These are phyloP conservation scores for Jaltomata sinuosa DNA, from an alignment of 257 asterid genomes.

Conservation along the genomic window DNA sequence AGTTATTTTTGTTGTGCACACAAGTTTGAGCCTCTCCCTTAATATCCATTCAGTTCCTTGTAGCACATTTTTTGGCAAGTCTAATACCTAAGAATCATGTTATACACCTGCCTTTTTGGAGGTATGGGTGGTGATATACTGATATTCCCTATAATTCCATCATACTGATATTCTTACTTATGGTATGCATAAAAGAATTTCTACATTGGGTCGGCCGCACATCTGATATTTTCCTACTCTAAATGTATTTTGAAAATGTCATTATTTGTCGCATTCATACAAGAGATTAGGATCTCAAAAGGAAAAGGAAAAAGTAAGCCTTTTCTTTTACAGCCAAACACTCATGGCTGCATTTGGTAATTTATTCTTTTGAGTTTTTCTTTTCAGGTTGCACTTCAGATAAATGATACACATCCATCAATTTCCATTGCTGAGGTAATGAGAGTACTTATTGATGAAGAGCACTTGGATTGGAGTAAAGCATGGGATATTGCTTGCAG, in stretches of 20 bases:
- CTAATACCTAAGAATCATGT: background rate
- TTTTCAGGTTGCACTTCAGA: slow-evolving; percentile 41
- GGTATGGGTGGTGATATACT: background rate
- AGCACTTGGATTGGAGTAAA: slow-evolving; percentile 29
- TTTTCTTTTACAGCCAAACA: background rate
- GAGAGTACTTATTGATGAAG: slow-evolving; percentile 44
- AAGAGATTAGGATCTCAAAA: background rate
- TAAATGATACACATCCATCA: slow-evolving; percentile 47
- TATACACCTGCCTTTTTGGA: background rate
- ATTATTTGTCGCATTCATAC: background rate
- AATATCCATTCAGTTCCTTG: background rate
- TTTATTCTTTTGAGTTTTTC: background rate
- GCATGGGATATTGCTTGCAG: slow-evolving; percentile 37
- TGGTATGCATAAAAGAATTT: background rate
- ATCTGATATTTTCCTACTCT: background rate
- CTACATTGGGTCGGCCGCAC: background rate
- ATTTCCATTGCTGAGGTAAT: slow-evolving; percentile 41
- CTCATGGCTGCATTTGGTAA: background rate
- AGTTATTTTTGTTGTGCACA: background rate
- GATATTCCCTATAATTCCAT: background rate
- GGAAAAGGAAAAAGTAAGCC: background rate
- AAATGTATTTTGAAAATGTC: background rate
- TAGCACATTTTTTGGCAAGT: background rate
- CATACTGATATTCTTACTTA: background rate
- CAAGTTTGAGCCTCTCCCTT: background rate